Conservation (phyloP, 371 early-diverging fungal species). For the Circinella umbellata region DNA sequence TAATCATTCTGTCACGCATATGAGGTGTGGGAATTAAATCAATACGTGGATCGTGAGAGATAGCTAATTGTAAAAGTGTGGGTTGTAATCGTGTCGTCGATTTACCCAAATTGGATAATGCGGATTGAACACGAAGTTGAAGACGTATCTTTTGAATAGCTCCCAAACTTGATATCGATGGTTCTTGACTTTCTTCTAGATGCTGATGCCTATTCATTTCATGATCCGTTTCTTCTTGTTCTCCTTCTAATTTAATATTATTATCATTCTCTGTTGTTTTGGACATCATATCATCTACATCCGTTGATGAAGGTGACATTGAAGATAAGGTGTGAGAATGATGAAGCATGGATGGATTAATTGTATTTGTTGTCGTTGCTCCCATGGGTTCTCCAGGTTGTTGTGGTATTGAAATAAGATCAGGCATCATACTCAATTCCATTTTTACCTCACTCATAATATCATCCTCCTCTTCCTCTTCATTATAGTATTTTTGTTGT, state of each 20-base stretch:
- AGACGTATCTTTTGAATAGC: neutral
- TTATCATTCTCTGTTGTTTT: neutral
- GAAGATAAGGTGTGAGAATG: neutral
- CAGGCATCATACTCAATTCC: neutral
- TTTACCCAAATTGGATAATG: constrained; percentile 18
- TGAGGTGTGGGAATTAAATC: constrained; percentile 54
- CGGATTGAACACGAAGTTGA: neutral
- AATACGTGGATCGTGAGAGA: constrained; percentile 57
- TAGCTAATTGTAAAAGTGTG: constrained; percentile 26
- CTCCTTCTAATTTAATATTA: neutral
- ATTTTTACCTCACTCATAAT: neutral
- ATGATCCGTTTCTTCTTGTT: neutral
- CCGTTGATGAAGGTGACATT: neutral
- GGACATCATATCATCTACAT: neutral
- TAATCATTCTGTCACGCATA: constrained; percentile 57
- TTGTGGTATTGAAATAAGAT: neutral
- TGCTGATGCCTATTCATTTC: neutral
- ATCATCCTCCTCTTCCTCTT: neutral
- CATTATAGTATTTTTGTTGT: neutral
- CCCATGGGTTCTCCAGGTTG: neutral
- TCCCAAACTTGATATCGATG: neutral
- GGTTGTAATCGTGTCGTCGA: constrained; percentile 20
- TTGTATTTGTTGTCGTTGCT: neutral
- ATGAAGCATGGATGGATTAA: constrained; percentile 4
- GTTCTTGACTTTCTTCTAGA: neutral